Evolutionary conservation across 1,284 basidiomycete genomes (phyloP), one percentile per base, ranked within the genome.

Genomic region (Ustilago hordei): DNA sequence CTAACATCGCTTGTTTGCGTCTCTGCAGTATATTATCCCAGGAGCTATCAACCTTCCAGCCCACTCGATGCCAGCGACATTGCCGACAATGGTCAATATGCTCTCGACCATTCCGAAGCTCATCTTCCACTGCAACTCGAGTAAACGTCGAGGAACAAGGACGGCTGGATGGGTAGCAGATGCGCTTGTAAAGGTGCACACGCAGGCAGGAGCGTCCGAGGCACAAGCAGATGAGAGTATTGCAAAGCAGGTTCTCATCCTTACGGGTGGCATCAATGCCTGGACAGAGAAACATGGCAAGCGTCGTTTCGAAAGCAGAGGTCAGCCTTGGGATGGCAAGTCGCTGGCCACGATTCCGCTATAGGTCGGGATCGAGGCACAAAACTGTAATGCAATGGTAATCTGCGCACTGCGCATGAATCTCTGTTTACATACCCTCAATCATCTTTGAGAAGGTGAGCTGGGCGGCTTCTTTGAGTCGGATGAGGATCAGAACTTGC

Each of bases 41-140:
- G 81, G 79, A 12, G 86, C 86, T 0, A 75, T 87, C 68, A 87
- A 87, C 60, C 76, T 87, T 0, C 86, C 86, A 3, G 84, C 86
- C 0, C 86, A 87, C 34, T 82, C 86, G 3, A 78, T 87, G 52
- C 84, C 86, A 36, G 82, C 79, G 7, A 80, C 84, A 0, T 64
- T 86, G 9, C 77, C 81, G 0, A 69, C 71, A 8, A 74, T 87
- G 2, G 47, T 82, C 4, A 78, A 80, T 9, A 55, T 85, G 28
- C 73, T 87, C 13, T 75, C 79, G 1, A 62, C 53, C 28, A 70
- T 82, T n/a, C 84, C 85, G 8, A 64, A 78, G 32, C 64, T 86
- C 17, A 60, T 85, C 31, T 86, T 86, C 63, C 84, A 86, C 69
- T 86, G 85, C 72, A 82, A 84, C 54, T 83, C 77, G 36, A 83